Percentiles rank a stretch among this genome's conserved stretches.
Conservation (phyloP, 306 rosid species). For the Inga laurina region DNA sequence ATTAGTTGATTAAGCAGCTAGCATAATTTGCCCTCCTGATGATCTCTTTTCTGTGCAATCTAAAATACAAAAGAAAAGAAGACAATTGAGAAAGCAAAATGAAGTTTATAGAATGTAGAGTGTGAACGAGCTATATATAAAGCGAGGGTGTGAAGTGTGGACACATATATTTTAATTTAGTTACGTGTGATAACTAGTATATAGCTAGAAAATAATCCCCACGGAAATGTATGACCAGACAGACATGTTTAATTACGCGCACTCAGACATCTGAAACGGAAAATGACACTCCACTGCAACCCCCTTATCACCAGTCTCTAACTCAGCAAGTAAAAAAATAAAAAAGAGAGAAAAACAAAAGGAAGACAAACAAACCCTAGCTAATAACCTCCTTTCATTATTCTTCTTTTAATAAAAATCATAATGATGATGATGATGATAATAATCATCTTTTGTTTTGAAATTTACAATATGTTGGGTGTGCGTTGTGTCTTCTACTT, state of each 20-base stretch:
- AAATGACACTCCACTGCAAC: constrained; percentile 81
- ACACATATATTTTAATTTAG: background rate
- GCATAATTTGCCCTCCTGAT: background rate
- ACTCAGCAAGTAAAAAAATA: background rate
- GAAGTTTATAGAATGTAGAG: constrained; percentile 19
- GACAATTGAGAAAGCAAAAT: background rate
- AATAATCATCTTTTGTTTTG: background rate
- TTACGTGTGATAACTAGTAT: constrained; percentile 2
- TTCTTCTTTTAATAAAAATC: background rate
- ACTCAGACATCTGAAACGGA: constrained; percentile 60
- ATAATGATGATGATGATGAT: background rate
- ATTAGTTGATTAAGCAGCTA: background rate
- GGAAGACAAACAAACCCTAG: background rate
- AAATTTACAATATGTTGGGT: background rate
- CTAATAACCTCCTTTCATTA: constrained; percentile 37
- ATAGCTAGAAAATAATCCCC: constrained; percentile 41
- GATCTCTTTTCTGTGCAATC: too few species aligned
- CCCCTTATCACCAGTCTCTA: constrained; percentile 40
- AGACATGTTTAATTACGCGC: constrained; percentile 25
- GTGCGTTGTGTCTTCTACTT: background rate
- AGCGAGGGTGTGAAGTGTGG: constrained; percentile 11
- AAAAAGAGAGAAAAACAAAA: background rate
- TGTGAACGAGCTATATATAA: background rate
- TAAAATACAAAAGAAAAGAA: background rate
- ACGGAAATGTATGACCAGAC: constrained; percentile 51